A percentile compares a stretch with the other conserved stretches of the same genome.
phyloP scores from a whole-genome alignment of 2,329 filamentous ascomycete species.

The Neonectria faginata region DNA sequence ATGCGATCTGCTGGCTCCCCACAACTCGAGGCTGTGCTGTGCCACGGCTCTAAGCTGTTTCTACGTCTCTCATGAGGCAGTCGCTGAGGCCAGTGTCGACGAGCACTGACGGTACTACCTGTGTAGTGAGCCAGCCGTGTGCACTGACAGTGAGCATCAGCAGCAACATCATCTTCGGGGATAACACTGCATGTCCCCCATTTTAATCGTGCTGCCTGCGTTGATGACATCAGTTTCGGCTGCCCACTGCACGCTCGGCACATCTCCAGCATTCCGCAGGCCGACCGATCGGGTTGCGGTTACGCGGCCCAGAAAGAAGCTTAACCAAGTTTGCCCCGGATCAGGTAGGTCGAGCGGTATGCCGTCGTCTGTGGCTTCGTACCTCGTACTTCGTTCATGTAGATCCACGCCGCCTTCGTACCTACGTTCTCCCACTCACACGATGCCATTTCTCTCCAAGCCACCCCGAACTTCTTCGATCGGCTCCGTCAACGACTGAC shows the following conservation, averaged over 20 bases:
- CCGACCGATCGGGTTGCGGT: conserved; percentile 14
- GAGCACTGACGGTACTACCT: conserved; percentile 2
- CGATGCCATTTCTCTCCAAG: background rate
- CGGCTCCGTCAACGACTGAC: background rate
- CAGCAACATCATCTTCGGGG: background rate
- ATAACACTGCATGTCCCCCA: background rate
- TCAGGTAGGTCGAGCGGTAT: conserved; percentile 13
- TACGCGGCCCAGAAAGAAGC: conserved; percentile 32
- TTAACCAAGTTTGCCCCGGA: conserved; percentile 24
- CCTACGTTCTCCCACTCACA: background rate
- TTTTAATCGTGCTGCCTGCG: background rate
- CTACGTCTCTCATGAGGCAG: background rate
- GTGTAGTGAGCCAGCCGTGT: background rate
- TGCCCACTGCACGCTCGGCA: conserved; percentile 27
- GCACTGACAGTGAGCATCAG: background rate
- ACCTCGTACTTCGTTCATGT: background rate
- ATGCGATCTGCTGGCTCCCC: conserved; percentile 35
- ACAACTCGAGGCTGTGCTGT: conserved; percentile 41
- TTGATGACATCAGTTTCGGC: conserved; percentile 44
- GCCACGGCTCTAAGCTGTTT: conserved; percentile 2
- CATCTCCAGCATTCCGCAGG: conserved; percentile 26
- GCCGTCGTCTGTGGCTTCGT: background rate
- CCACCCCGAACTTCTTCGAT: background rate
- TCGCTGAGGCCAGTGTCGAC: background rate
- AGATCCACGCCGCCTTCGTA: background rate